phyloP scores from a whole-genome alignment of 129 eudicot genomes.

The Silybum marianum region DNA sequence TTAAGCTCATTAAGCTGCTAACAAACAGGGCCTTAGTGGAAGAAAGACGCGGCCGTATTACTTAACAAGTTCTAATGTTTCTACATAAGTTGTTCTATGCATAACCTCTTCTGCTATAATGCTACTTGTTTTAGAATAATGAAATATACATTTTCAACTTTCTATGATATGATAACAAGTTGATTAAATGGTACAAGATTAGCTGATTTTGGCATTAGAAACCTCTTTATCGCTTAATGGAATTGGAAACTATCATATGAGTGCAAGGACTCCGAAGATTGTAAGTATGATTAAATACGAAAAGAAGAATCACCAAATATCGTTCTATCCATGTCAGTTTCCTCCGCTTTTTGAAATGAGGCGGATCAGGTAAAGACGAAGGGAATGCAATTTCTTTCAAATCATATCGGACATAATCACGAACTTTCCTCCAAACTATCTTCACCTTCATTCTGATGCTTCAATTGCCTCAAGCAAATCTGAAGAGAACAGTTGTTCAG shows the following conservation, averaged over 20 bases:
- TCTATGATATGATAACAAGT: neutral
- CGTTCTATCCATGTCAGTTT: slow-evolving; percentile 65
- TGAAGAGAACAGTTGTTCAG: neutral
- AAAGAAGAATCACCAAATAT: slow-evolving; percentile 49
- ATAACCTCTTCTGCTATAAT: neutral
- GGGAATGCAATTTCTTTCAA: slow-evolving; percentile 88
- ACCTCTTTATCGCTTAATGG: neutral
- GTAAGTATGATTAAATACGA: neutral
- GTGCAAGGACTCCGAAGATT: neutral
- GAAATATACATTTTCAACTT: neutral
- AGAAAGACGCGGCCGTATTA: neutral
- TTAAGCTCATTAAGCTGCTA: no score
- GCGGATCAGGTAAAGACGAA: slow-evolving; percentile 85
- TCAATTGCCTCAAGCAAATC: slow-evolving; percentile 15
- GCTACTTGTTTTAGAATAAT: neutral
- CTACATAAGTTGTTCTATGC: neutral
- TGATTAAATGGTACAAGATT: neutral
- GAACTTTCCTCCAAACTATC: slow-evolving; percentile 58
- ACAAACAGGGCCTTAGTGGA: no score
- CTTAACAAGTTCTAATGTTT: neutral
- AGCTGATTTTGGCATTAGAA: neutral
- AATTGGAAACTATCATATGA: neutral
- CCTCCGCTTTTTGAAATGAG: slow-evolving; percentile 57
- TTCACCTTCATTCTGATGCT: slow-evolving; percentile 54
- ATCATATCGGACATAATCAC: slow-evolving; percentile 70